A percentile compares a stretch with the other conserved stretches of the same genome.
phyloP scores from a whole-genome alignment of 176 grass and related monocot genomes.

The Juncus inflexus region DNA sequence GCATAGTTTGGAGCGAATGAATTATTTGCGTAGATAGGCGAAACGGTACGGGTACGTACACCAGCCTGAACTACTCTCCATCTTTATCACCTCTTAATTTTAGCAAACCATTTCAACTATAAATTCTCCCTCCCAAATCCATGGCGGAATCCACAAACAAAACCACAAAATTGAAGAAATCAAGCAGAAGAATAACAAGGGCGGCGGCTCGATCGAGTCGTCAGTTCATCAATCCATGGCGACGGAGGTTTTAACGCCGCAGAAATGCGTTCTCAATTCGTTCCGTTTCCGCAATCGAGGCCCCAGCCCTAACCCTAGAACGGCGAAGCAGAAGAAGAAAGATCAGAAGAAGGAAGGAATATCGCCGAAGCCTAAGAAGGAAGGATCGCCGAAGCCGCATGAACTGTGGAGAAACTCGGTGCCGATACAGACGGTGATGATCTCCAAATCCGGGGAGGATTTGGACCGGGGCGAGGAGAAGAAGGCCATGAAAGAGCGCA shows the following conservation, averaged over 20 bases:
- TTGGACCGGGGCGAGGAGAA: not conserved
- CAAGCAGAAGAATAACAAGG: constrained; percentile 2
- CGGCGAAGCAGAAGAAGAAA: constrained; percentile 7
- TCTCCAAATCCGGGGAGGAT: constrained; percentile 18
- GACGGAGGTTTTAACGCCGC: constrained; percentile 20
- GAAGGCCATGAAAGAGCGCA: constrained; percentile 11
- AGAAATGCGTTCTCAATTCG: constrained; percentile 15
- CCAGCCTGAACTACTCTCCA: not conserved
- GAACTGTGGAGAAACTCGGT: not conserved
- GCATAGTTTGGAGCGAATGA: no score
- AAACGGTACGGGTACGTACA: constrained; percentile 10
- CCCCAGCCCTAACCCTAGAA: constrained; percentile 7
- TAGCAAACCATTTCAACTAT: constrained; percentile 4
- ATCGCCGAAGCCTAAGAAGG: constrained; percentile 6
- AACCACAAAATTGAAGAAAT: not conserved
- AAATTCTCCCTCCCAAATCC: not conserved
- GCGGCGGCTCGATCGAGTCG: constrained; percentile 22
- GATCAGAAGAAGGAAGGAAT: constrained; percentile 25
- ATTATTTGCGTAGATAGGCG: not conserved
- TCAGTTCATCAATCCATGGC: constrained; percentile 9
- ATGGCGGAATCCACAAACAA: constrained; percentile 6
- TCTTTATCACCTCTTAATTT: constrained; percentile 21
- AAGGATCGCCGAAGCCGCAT: not conserved
- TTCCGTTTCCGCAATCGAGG: not conserved
- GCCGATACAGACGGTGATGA: constrained; percentile 8